These are phyloP conservation scores for Leccinum pachyderme DNA, from an alignment of 1,284 basidiomycete species.

Conservation along the genomic window DNA sequence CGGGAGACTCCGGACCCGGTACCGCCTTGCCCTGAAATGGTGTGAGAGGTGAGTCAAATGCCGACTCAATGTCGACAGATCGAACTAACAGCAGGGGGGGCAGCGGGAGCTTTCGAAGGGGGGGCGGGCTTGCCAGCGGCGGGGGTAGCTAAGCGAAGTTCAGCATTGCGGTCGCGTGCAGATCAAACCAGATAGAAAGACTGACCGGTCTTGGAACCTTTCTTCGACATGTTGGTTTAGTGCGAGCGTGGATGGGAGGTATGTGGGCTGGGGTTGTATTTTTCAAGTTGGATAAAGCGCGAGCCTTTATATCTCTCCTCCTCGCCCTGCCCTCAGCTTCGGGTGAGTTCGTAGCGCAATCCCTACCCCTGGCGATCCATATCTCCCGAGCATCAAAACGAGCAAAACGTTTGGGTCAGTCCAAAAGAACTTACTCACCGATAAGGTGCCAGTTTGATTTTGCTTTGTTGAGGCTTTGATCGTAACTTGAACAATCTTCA, in stretches of 20 bases:
- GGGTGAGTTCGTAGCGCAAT: conserved; percentile 18
- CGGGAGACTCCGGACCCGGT: conserved; percentile 27
- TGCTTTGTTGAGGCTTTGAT: conserved; percentile 11
- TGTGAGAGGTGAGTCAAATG: background rate
- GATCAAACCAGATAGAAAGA: background rate
- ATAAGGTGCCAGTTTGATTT: conserved; percentile 10
- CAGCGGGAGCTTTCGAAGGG: conserved; percentile 24
- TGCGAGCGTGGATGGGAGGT: background rate
- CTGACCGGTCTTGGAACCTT: conserved; percentile 25
- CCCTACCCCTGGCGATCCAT: conserved; percentile 1
- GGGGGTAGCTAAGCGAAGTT: conserved; percentile 17
- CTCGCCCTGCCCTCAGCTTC: conserved; percentile 30
- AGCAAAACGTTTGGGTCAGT: background rate
- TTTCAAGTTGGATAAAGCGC: background rate
- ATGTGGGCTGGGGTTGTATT: background rate
- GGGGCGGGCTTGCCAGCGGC: conserved; percentile 15
- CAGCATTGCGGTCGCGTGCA: background rate
- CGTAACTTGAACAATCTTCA: background rate
- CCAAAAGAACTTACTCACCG: conserved; percentile 1
- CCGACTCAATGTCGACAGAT: background rate
- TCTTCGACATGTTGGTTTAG: conserved; percentile 27
- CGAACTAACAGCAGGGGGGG: conserved; percentile 22
- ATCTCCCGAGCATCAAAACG: conserved; percentile 12
- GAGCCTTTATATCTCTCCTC: conserved; percentile 24
- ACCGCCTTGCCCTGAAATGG: conserved; percentile 23